Percentiles rank a stretch among this genome's conserved stretches.
Conservation (phyloP, 116 monocot species). For the Cymodocea nodosa region DNA sequence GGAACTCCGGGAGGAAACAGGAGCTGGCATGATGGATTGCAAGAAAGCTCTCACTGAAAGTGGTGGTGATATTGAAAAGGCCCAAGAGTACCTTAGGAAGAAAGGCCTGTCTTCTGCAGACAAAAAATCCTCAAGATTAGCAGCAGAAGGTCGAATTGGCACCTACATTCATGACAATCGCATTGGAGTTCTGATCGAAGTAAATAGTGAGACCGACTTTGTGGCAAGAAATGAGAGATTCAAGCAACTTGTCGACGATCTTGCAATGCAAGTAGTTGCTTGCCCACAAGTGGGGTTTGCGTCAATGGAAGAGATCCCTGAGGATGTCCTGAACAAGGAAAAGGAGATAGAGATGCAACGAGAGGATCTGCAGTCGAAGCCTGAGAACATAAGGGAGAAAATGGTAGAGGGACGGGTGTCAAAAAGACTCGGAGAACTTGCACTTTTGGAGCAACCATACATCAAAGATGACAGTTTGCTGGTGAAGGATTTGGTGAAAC, state of each 20-base stretch:
- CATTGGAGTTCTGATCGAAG: constrained; percentile 78
- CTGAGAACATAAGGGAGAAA: constrained; percentile 82
- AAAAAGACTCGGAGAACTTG: constrained; percentile 81
- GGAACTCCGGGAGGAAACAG: constrained; percentile 90
- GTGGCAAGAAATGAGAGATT: constrained; percentile 79
- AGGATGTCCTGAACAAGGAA: constrained; percentile 45
- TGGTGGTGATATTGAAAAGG: constrained; percentile 66
- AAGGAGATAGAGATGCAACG: constrained; percentile 87
- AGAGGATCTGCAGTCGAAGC: constrained; percentile 79
- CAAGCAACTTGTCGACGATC: constrained; percentile 70
- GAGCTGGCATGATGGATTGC: constrained; percentile 99
- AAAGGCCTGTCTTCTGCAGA: constrained; percentile 89
- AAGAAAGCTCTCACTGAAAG: constrained; percentile 87
- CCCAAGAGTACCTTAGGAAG: constrained; percentile 88
- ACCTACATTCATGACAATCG: constrained; percentile 84
- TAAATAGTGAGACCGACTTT: constrained; percentile 88
- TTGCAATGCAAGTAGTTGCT: constrained; percentile 91
- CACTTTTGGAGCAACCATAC: constrained; percentile 80
- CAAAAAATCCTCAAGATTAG: constrained; percentile 81
- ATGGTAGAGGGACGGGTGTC: constrained; percentile 90
- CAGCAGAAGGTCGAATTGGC: constrained; percentile 74
- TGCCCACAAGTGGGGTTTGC: constrained; percentile 81
- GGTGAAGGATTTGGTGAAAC: constrained; percentile 96
- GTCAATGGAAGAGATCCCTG: constrained; percentile 68
- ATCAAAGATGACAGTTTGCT: constrained; percentile 70